These are phyloP conservation scores for Umbelopsis isabellina DNA, from an alignment of 192 early-diverging fungal species.

Conservation along the genomic window DNA sequence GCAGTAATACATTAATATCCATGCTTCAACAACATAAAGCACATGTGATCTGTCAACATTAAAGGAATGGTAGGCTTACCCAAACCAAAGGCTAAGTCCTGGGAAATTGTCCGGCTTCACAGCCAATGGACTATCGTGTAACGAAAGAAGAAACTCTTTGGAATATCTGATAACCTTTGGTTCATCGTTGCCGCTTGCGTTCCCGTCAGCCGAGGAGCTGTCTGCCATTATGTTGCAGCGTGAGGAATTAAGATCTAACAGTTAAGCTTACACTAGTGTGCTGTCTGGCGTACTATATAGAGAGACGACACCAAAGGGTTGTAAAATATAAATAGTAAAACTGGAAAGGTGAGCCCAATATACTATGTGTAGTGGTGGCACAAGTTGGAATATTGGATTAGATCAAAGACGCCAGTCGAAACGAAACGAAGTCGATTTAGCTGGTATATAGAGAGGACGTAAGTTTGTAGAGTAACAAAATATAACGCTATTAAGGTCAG, in stretches of 20 bases:
- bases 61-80: constrained; percentile 25
- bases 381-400: too few species aligned
- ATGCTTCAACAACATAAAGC: too few species aligned
- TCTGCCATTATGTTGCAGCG: neutral
- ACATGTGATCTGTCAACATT: neutral
- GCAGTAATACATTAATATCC: neutral
- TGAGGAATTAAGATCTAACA: neutral
- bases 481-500: too few species aligned
- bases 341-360: too few species aligned
- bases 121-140: constrained; percentile 39
- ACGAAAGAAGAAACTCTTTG: constrained; percentile 30
- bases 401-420: too few species aligned
- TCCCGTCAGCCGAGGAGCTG: constrained; percentile 17
- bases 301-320: too few species aligned
- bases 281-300: neutral
- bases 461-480: too few species aligned
- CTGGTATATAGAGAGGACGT: too few species aligned
- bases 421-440: too few species aligned
- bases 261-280: neutral
- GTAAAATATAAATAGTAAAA: too few species aligned
- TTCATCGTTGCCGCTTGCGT: neutral
- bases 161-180: constrained; percentile 32
- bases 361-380: too few species aligned
- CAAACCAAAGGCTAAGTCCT: constrained; percentile 33
- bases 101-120: constrained; percentile 36